phyloP scores from a whole-genome alignment of 495 filamentous ascomycete species.

The Hyphodiscus hymeniophilus region DNA sequence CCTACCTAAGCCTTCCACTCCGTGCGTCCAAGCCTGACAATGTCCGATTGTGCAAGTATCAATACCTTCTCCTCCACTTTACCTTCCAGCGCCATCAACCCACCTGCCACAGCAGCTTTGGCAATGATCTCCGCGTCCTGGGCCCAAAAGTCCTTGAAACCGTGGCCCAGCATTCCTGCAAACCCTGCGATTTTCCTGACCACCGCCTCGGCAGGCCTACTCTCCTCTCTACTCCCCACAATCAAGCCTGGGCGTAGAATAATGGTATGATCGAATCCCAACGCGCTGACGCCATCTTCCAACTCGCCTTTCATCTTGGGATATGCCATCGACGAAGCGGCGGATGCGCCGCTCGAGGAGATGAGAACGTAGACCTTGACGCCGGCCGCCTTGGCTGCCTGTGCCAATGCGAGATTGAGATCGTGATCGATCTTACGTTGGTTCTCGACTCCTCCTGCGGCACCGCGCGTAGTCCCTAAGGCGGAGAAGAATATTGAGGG shows the following conservation, averaged over 20 bases:
- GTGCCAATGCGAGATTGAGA: constrained; percentile 50
- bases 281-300: constrained; percentile 54
- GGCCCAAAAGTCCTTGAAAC: constrained; percentile 56
- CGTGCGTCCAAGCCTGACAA: constrained; percentile 28
- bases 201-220: constrained; percentile 41
- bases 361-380: constrained; percentile 40
- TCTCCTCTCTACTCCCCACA: constrained; percentile 50
- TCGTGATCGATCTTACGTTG: constrained; percentile 56
- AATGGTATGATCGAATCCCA: constrained; percentile 60
- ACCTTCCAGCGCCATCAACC: constrained; percentile 19
- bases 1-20: constrained; percentile 31
- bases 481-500: constrained; percentile 49
- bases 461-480: constrained; percentile 48
- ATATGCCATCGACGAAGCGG: constrained; percentile 26
- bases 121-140: constrained; percentile 62
- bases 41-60: constrained; percentile 25
- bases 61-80: constrained; percentile 20
- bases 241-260: constrained; percentile 63
- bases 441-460: constrained; percentile 49
- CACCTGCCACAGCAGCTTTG: constrained; percentile 52
- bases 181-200: constrained; percentile 34
- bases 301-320: constrained; percentile 63
- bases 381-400: constrained; percentile 49
- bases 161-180: constrained; percentile 40
- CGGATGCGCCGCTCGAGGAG: constrained; percentile 16